Evolutionary conservation across 306 rosid genomes (phyloP).

Genomic region (peach (Prunus persica)): DNA sequence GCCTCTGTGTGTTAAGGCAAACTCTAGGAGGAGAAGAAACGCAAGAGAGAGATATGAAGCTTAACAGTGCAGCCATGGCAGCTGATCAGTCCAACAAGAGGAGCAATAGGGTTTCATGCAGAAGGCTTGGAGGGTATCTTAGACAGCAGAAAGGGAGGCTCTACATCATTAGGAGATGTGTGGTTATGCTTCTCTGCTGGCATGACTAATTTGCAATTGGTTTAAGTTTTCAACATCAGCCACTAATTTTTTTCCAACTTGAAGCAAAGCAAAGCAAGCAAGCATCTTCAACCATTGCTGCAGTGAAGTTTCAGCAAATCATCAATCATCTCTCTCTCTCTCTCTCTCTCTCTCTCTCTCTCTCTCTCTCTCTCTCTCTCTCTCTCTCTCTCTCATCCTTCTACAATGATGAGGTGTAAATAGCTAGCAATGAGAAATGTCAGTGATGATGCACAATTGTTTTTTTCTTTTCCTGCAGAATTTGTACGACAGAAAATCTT

Average conservation of each 20-base stretch:
- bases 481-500: not conserved
- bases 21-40: not conserved
- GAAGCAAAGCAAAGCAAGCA: not conserved
- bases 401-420: slow-evolving; percentile 11
- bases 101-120: slow-evolving; percentile 61
- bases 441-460: not conserved
- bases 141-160: slow-evolving; percentile 78
- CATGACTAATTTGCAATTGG: slow-evolving; percentile 43
- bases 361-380: not conserved
- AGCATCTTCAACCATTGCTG: not conserved
- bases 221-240: not conserved
- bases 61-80: not conserved
- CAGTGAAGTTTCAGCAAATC: not conserved
- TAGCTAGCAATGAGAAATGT: slow-evolving; percentile 2
- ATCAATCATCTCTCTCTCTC: not conserved
- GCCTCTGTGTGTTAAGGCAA: not conserved
- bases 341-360: not conserved
- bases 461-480: not conserved
- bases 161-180: slow-evolving; percentile 79
- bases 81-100: slow-evolving; percentile 26
- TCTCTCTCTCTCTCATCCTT: not conserved
- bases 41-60: not conserved
- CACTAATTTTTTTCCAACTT: not conserved
- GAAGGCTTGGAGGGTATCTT: slow-evolving; percentile 68
- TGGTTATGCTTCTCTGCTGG: slow-evolving; percentile 89